These are phyloP conservation scores for Sparassis latifolia DNA, from an alignment of 1,284 basidiomycete genomes.

Conservation along the genomic window DNA sequence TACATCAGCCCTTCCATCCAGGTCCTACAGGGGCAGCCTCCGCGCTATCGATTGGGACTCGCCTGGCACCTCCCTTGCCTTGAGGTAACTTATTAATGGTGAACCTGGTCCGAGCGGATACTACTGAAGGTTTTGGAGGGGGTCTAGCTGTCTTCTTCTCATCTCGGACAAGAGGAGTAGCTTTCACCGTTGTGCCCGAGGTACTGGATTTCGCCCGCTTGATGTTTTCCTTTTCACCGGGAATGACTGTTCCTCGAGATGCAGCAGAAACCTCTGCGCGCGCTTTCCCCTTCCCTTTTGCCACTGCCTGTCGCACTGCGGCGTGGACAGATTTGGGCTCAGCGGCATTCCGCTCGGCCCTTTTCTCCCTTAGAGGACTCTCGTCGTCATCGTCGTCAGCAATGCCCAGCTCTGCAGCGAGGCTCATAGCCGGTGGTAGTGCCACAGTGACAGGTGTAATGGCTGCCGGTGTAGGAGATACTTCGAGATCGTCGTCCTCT, in stretches of 20 bases:
- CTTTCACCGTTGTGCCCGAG: too few species aligned
- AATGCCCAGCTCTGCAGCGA: conserved; percentile 23
- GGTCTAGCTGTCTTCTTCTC: conserved; percentile 5
- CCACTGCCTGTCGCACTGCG: conserved; percentile 1
- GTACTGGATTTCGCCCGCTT: conserved; percentile 17
- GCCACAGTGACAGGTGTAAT: conserved; percentile 1
- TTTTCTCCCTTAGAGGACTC: conserved; percentile 15
- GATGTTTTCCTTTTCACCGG: conserved; percentile 20
- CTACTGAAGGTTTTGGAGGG: conserved; percentile 1
- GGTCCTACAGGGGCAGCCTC: conserved; percentile 37
- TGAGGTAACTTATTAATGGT: conserved; percentile 21
- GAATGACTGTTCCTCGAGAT: conserved; percentile 10
- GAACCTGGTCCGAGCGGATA: conserved; percentile 6
- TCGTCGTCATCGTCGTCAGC: conserved; percentile 20
- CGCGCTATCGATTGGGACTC: conserved; percentile 51
- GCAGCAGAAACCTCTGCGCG: conserved; percentile 5
- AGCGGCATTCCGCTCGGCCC: conserved; percentile 1
- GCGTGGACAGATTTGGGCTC: conserved; percentile 14
- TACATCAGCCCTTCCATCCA: conserved; percentile 25
- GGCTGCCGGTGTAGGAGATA: conserved; percentile 12
- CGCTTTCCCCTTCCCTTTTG: conserved; percentile 37
- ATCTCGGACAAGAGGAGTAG: conserved; percentile 1
- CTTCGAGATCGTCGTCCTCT: conserved; percentile 23
- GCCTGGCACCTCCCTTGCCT: conserved; percentile 39
- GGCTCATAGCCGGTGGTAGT: conserved; percentile 10